Evolutionary conservation across 768 basidiomycete genomes (phyloP), one percentile per base, ranked within the genome.

Genomic region (Naematelia aurantialba): DNA sequence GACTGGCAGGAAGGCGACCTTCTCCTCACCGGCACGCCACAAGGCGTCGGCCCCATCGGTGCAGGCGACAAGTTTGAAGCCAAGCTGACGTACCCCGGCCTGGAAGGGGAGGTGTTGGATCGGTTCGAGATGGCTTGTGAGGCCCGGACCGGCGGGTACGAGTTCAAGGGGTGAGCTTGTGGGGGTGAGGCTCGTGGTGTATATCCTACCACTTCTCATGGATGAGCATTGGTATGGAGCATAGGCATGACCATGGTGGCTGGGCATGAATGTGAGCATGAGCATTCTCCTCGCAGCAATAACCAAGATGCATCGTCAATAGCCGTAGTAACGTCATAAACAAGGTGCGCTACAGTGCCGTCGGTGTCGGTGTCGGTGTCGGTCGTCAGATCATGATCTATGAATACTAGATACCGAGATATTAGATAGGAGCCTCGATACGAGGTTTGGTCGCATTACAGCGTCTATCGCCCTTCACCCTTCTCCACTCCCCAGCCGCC

Each of bases 1-100:
- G n/a, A n/a, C n/a, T n/a, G n/a, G n/a, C 74, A 93, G 89, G 90
- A 92, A 76, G 90, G 90, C 12, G 92, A 96, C 65, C 79, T 94
- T n/a, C 79, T 96, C 59, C 80, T 96, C 30, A 94, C 91, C 0
- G 78, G 76, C 50, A 98, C 94, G 1, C 94, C 94, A 0, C 83
- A 87, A 0, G 94, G 94, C 17, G 91, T 97, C 2, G 91, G 92
- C 19, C 85, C 86, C 1, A 72, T 97, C 56, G 60, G 72, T 0
- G 82, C 86, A 1, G 90, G 89, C 0, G 92, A 98, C 79, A 82
- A 80, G 26, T 82, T 98, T 60, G 83, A 85, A 61, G 96, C 91
- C 58, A 79, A 81, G 2, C 77, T 98, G 48, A 79, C 82, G 3
- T 85, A 86, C 61, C 70, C 78, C 4, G 76, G 63, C 12, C 39